phyloP scores from a whole-genome alignment of 2,329 filamentous ascomycete species.

The Venturia effusa region DNA sequence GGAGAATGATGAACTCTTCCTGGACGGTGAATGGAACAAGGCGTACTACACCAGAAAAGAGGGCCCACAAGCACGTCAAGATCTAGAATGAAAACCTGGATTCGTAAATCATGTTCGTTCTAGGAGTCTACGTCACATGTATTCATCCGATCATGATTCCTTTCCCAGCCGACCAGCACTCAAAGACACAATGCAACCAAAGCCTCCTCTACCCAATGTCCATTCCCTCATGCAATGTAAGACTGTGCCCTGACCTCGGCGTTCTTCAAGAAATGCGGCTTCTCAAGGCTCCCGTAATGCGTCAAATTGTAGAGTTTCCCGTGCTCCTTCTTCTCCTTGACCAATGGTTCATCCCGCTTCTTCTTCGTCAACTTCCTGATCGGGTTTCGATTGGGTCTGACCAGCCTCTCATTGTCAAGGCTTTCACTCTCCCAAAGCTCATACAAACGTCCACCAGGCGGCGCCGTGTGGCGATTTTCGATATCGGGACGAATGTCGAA shows the following conservation, averaged over 20 bases:
- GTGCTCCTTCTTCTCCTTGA: constrained; percentile 6
- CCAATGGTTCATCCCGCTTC: neutral
- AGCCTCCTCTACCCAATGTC: neutral
- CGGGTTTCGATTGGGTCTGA: neutral
- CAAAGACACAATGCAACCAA: neutral
- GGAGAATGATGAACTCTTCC: too few species aligned
- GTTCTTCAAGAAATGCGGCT: neutral
- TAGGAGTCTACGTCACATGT: too few species aligned
- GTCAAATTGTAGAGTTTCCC: constrained; percentile 7
- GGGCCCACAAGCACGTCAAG: too few species aligned
- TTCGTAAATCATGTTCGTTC: too few species aligned
- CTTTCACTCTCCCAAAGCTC: neutral
- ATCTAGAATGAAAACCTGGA: too few species aligned
- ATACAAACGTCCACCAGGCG: neutral
- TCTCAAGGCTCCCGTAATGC: neutral
- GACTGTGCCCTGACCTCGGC: neutral
- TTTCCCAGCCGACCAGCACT: neutral
- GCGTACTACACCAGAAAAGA: too few species aligned
- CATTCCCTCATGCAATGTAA: neutral
- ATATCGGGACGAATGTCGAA: neutral
- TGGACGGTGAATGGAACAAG: too few species aligned
- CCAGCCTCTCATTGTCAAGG: neutral
- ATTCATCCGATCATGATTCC: too few species aligned
- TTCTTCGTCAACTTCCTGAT: neutral
- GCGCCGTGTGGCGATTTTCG: neutral